Evolutionary conservation across 176 grass and related monocot genomes (phyloP).

Genomic region (Olyra latifolia): DNA sequence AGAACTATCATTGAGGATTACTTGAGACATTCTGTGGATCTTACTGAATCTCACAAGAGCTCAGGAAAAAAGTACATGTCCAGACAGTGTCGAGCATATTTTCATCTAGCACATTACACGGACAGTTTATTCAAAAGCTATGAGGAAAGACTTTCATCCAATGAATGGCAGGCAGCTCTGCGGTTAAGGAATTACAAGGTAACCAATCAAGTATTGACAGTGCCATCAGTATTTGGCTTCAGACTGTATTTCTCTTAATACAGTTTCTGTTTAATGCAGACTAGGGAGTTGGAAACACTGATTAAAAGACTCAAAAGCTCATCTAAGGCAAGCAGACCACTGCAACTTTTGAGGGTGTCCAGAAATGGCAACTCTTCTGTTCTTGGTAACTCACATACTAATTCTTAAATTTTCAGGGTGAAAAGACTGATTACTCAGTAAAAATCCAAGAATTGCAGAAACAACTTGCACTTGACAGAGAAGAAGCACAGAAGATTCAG

Average conservation of each 20-base stretch:
- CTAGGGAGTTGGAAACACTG: constrained; percentile 85
- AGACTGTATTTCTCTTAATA: constrained; percentile 28
- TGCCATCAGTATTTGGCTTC: constrained; percentile 8
- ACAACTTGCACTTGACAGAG: constrained; percentile 85
- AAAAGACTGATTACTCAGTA: constrained; percentile 82
- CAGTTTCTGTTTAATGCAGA: constrained; percentile 50
- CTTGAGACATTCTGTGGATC: constrained; percentile 77
- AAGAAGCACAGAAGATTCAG: constrained; percentile 89
- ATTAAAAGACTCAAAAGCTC: constrained; percentile 83
- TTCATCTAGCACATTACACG: constrained; percentile 91
- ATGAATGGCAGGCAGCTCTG: constrained; percentile 93
- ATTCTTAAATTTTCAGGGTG: constrained; percentile 50
- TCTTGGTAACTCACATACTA: constrained; percentile 22
- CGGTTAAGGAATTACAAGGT: constrained; percentile 87
- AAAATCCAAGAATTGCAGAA: constrained; percentile 98
- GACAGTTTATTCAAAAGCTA: constrained; percentile 85
- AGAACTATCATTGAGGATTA: constrained; percentile 92
- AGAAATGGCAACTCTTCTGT: neutral
- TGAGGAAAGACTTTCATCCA: constrained; percentile 91
- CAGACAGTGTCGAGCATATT: constrained; percentile 78
- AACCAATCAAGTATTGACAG: neutral
- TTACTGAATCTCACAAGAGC: constrained; percentile 53
- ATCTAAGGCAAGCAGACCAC: constrained; percentile 64
- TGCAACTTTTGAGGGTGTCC: constrained; percentile 12
- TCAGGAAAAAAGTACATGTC: constrained; percentile 52